phyloP scores from a whole-genome alignment of 192 early-diverging fungal genomes.

The Jimgerdemannia lactiflua region DNA sequence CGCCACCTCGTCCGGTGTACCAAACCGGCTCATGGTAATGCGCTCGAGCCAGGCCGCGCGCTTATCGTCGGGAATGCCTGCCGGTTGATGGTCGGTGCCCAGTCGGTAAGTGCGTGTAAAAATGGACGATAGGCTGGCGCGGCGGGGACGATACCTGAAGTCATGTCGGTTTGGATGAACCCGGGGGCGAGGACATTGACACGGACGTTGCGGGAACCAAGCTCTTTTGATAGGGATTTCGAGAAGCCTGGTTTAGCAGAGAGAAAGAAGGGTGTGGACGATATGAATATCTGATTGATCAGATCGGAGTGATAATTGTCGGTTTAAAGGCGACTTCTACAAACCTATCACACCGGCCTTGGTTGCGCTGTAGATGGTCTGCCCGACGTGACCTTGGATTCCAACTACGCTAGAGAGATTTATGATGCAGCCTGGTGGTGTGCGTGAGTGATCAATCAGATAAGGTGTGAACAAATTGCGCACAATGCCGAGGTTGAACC shows the following conservation, averaged over 20 bases:
- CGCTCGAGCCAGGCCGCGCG: neutral
- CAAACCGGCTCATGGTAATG: neutral
- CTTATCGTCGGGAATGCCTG: conserved; percentile 20
- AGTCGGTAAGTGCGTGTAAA: conserved; percentile 5
- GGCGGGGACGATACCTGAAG: conserved; percentile 28
- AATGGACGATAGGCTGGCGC: neutral
- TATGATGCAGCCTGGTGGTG: conserved; percentile 69
- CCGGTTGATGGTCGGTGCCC: too few species aligned
- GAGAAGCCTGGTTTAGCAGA: too few species aligned
- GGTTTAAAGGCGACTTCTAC: conserved; percentile 18
- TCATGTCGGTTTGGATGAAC: conserved; percentile 87
- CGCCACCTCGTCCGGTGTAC: neutral
- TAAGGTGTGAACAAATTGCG: too few species aligned
- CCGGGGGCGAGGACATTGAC: conserved; percentile 88
- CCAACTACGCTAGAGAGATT: conserved; percentile 86
- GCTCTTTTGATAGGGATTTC: conserved; percentile 64
- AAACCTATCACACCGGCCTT: conserved; percentile 18
- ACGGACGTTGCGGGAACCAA: conserved; percentile 65
- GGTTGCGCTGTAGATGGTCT: conserved; percentile 28
- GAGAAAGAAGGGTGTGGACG: too few species aligned
- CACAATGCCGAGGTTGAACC: too few species aligned
- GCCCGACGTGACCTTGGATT: conserved; percentile 65
- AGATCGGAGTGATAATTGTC: too few species aligned
- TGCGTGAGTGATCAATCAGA: too few species aligned
- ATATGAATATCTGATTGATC: too few species aligned